Evolutionary conservation across 2,329 filamentous ascomycete genomes (phyloP).

Genomic region (Coniella lustricola): DNA sequence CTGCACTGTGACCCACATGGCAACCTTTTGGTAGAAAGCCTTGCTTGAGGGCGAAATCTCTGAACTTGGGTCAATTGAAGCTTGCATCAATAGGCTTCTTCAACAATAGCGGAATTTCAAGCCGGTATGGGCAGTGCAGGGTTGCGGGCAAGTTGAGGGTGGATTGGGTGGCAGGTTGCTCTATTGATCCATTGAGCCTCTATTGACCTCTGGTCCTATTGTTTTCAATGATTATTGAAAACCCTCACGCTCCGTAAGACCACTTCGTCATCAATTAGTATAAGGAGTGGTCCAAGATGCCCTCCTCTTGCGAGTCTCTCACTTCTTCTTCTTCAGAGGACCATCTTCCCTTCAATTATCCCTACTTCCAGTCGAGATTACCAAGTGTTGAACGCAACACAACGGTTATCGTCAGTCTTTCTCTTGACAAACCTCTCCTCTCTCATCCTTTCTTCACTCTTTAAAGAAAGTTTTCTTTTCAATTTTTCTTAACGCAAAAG

Average conservation of each 20-base stretch:
- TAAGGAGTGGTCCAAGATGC: conserved; percentile 1
- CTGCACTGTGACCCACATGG: neutral
- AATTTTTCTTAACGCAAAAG: too few relatives aligned
- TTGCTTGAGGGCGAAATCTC: neutral
- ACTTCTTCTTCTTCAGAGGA: conserved; percentile 8
- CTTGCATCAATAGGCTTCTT: conserved; percentile 1
- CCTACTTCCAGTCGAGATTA: conserved; percentile 12
- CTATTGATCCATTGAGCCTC: conserved; percentile 1
- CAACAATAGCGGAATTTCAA: neutral
- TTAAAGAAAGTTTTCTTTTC: neutral
- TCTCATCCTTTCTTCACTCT: neutral
- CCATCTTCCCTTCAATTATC: conserved; percentile 5
- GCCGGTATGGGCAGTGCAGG: neutral
- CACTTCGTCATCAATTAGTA: neutral
- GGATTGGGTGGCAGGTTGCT: neutral
- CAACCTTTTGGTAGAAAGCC: neutral
- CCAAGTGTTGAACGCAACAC: conserved; percentile 13
- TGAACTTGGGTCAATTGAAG: neutral
- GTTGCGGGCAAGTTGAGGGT: neutral
- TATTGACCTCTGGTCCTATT: conserved; percentile 3
- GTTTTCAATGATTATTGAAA: conserved; percentile 11
- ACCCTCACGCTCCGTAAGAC: conserved; percentile 6
- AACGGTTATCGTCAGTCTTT: conserved; percentile 8
- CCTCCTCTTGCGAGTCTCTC: neutral
- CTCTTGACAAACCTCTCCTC: neutral